Evolutionary conservation across 345 rosid species (phyloP).

Genomic region (Arabis alpina): DNA sequence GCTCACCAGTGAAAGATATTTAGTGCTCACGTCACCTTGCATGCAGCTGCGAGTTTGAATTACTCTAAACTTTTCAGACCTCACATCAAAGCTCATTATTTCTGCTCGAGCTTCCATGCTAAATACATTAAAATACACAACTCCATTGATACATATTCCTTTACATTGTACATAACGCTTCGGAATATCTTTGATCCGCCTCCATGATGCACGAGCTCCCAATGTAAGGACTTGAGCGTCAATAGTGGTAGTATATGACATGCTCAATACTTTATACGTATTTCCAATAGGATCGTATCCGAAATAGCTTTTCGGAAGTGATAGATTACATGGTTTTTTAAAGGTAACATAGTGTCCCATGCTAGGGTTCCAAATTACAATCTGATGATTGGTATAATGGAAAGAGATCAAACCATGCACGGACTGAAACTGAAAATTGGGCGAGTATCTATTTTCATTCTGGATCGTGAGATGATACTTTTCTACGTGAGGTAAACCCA

Average conservation of each 20-base stretch:
- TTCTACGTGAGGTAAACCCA: background rate
- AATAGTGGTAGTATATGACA: background rate
- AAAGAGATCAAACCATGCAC: conserved; percentile 31
- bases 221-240: conserved; percentile 4
- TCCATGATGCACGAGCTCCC: conserved; percentile 20
- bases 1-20: background rate
- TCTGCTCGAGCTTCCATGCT: background rate
- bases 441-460: background rate
- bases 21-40: background rate
- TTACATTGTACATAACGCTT: background rate
- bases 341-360: conserved; percentile 3
- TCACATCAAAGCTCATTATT: conserved; percentile 4
- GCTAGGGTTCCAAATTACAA: conserved; percentile 21
- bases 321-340: background rate
- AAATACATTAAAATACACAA: background rate
- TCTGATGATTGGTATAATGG: background rate
- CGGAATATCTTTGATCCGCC: background rate
- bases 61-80: background rate
- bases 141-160: conserved; percentile 21
- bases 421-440: background rate
- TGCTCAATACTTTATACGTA: conserved; percentile 20
- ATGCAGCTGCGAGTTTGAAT: conserved; percentile 1
- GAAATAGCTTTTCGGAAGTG: background rate
- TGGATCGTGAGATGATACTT: conserved; percentile 7
- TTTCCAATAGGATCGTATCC: conserved; percentile 22